Evolutionary conservation across 768 basidiomycete genomes (phyloP).

Genomic region (Podaxis rugospora): DNA sequence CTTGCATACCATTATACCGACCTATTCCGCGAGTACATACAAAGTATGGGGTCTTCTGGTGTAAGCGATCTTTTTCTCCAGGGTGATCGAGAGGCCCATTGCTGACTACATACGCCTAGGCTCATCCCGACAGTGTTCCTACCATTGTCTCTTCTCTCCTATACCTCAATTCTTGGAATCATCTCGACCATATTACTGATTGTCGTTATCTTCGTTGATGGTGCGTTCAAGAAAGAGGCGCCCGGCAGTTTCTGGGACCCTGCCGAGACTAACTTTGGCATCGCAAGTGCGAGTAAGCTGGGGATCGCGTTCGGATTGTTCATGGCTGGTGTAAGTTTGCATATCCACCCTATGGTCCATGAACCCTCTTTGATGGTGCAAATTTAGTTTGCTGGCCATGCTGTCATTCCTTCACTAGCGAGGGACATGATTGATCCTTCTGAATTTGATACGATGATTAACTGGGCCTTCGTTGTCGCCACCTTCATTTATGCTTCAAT

Average conservation of each 20-base stretch:
- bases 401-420: slow-evolving; percentile 86
- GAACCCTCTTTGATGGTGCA: not conserved
- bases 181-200: slow-evolving; percentile 74
- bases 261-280: slow-evolving; percentile 58
- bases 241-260: slow-evolving; percentile 84
- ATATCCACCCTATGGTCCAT: not conserved
- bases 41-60: slow-evolving; percentile 71
- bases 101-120: slow-evolving; percentile 29
- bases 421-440: slow-evolving; percentile 85
- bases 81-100: not conserved
- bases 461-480: slow-evolving; percentile 79
- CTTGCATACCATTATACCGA: slow-evolving; percentile 66
- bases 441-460: slow-evolving; percentile 77
- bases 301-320: slow-evolving; percentile 85
- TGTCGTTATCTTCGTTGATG: slow-evolving; percentile 77
- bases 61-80: slow-evolving; percentile 36
- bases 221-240: slow-evolving; percentile 60
- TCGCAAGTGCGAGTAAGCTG: slow-evolving; percentile 51
- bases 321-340: slow-evolving; percentile 74
- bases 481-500: slow-evolving; percentile 63
- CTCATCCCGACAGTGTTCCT: slow-evolving; percentile 82
- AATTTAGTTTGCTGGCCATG: slow-evolving; percentile 81
- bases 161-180: slow-evolving; percentile 85
- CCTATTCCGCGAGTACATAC: slow-evolving; percentile 63
- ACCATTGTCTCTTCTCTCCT: slow-evolving; percentile 81